Percentiles rank a stretch among this genome's conserved stretches.
phyloP scores from a whole-genome alignment of 805 yeast species.

The Candida nonsorbophila region DNA sequence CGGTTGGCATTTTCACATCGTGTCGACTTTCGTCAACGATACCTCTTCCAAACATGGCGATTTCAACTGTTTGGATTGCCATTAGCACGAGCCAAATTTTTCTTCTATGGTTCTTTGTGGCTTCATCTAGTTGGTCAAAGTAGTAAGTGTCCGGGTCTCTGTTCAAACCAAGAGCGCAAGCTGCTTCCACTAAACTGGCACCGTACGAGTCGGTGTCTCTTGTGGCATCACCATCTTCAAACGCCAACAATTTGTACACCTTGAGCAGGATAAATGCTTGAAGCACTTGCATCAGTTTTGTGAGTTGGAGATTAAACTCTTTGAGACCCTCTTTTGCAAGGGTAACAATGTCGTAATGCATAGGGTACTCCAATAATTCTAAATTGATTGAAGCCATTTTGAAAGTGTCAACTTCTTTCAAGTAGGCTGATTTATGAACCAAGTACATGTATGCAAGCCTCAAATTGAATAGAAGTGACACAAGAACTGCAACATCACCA shows the following conservation, averaged over 20 bases:
- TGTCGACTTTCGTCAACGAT: constrained; percentile 2
- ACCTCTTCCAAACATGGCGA: constrained; percentile 7
- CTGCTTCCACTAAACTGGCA: constrained; percentile 33
- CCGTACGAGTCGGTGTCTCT: constrained; percentile 15
- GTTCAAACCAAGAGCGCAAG: constrained; percentile 42
- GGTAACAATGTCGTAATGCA: constrained; percentile 31
- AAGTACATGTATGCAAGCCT: constrained; percentile 31
- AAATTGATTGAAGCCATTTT: constrained; percentile 1
- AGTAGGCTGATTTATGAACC: no score
- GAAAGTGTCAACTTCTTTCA: not conserved
- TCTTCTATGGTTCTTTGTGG: constrained; percentile 6
- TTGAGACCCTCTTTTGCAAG: constrained; percentile 47
- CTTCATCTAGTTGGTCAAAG: constrained; percentile 7
- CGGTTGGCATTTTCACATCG: no score
- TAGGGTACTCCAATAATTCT: constrained; percentile 33
- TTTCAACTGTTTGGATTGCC: constrained; percentile 5
- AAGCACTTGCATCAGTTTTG: constrained; percentile 44
- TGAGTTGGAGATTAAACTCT: constrained; percentile 41
- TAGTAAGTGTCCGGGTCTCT: constrained; percentile 41
- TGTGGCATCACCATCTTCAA: constrained; percentile 47
- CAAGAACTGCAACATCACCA: constrained; percentile 25
- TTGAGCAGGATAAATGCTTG: constrained; percentile 59
- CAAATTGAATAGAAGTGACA: constrained; percentile 28
- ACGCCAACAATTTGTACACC: constrained; percentile 49
- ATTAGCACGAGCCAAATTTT: constrained; percentile 8